Evolutionary conservation across 1,139 yeast genomes (phyloP).

Genomic region (Saccharomyces pastorianus): DNA sequence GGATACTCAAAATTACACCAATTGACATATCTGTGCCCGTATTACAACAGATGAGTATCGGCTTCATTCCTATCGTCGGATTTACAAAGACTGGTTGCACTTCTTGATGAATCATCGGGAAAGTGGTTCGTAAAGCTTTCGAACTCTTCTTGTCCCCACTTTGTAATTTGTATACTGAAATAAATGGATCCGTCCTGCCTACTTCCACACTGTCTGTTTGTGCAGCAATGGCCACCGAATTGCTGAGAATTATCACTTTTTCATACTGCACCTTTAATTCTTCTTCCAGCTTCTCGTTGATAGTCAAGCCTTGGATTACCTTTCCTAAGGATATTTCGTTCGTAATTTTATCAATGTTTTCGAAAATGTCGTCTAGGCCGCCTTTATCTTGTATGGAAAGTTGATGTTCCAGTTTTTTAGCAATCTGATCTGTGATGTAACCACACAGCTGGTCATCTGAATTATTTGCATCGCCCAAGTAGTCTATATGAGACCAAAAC

Average conservation of each 20-base stretch:
- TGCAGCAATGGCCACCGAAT: conserved; percentile 7
- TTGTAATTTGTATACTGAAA: conserved; percentile 14
- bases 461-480: conserved; percentile 33
- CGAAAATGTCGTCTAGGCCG: conserved; percentile 9
- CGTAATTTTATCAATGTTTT: conserved; percentile 16
- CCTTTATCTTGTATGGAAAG: not conserved
- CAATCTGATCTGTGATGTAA: conserved; percentile 12
- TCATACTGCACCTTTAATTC: conserved; percentile 12
- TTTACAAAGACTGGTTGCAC: not conserved
- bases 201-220: not conserved
- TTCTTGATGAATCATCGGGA: conserved; percentile 15
- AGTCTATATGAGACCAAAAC: conserved; percentile 47
- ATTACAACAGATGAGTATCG: conserved; percentile 47
- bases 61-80: conserved; percentile 6
- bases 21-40: conserved; percentile 59
- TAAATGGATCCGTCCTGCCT: not conserved
- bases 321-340: conserved; percentile 18
- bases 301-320: conserved; percentile 10
- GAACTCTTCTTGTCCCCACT: conserved; percentile 30
- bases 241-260: conserved; percentile 18
- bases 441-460: conserved; percentile 37
- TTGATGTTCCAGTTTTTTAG: not conserved
- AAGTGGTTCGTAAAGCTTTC: conserved; percentile 15
- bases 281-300: conserved; percentile 7
- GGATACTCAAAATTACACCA: conserved; percentile 47